Percentiles rank a stretch among this genome's conserved stretches.
phyloP scores from a whole-genome alignment of 176 grass and related monocot genomes.

The Neostapfia colusana region DNA sequence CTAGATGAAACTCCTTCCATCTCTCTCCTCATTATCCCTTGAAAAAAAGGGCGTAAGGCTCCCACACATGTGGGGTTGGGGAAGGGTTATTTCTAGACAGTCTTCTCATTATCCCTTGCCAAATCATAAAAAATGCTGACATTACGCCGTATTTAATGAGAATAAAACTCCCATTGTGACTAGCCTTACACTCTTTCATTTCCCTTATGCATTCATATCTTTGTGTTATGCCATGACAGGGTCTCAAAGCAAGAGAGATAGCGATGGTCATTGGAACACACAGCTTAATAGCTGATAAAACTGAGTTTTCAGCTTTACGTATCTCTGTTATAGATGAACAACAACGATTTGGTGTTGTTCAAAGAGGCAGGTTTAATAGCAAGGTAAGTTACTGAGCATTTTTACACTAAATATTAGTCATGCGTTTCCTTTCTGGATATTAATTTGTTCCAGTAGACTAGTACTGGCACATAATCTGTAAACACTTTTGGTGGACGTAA shows the following conservation, averaged over 20 bases:
- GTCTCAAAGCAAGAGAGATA: constrained; percentile 78
- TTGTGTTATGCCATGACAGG: constrained; percentile 48
- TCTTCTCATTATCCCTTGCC: too few species aligned
- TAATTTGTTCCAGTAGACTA: constrained; percentile 32
- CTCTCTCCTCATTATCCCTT: too few species aligned
- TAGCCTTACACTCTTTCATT: constrained; percentile 31
- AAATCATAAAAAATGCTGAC: too few species aligned
- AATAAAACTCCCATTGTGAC: too few species aligned
- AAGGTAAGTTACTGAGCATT: constrained; percentile 50
- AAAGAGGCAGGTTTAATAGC: constrained; percentile 87
- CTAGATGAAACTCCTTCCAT: too few species aligned
- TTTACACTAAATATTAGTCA: constrained; percentile 34
- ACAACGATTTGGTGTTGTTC: constrained; percentile 84
- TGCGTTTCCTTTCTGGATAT: constrained; percentile 20
- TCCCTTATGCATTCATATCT: constrained; percentile 27
- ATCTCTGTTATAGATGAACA: constrained; percentile 91
- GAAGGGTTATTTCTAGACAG: too few species aligned
- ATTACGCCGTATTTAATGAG: too few species aligned
- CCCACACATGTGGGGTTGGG: too few species aligned
- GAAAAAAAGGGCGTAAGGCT: too few species aligned
- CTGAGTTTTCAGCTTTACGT: constrained; percentile 64
- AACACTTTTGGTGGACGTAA: constrained; percentile 6
- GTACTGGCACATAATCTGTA: constrained; percentile 18
- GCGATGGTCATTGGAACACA: constrained; percentile 94
- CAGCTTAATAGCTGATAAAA: constrained; percentile 80